Conservation (phyloP, 2,329 filamentous ascomycete genomes). For the Fusarium kyushuense region DNA sequence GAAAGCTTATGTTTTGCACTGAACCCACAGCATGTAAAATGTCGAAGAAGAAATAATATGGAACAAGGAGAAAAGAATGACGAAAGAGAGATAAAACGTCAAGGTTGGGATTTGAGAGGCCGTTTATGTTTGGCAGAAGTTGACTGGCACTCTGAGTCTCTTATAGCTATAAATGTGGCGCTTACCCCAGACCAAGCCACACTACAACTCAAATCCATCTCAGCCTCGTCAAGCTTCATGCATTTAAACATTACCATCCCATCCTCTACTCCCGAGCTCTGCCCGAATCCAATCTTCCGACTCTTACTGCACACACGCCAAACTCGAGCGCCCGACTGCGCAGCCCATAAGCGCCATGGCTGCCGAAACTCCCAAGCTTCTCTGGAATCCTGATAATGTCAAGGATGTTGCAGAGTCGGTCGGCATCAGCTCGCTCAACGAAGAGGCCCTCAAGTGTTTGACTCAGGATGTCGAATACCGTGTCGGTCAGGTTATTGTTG, state of each 20-base stretch:
- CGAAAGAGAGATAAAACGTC: too few relatives aligned
- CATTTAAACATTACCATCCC: conserved; percentile 1
- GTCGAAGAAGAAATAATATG: too few relatives aligned
- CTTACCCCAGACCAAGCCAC: conserved; percentile 23
- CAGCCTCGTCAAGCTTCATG: conserved; percentile 32
- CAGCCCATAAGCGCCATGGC: conserved; percentile 49
- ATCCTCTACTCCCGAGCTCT: not conserved
- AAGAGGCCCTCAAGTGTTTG: conserved; percentile 88
- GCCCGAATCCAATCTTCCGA: not conserved
- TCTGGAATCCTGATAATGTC: conserved; percentile 98
- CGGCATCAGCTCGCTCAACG: conserved; percentile 82
- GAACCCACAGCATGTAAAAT: not conserved
- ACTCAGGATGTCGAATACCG: conserved; percentile 96
- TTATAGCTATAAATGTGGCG: conserved; percentile 12
- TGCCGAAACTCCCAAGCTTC: conserved; percentile 63
- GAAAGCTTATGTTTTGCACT: not conserved
- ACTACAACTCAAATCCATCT: conserved; percentile 10
- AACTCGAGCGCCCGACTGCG: not conserved
- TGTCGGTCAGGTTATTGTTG: conserved; percentile 91
- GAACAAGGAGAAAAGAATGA: too few relatives aligned
- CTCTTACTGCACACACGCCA: not conserved
- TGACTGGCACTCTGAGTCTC: not conserved
- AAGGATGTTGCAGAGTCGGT: conserved; percentile 96
- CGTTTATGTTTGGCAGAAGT: too few relatives aligned
- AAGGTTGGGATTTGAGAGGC: not conserved